Base-by-base conservation (phyloP, 2,329 filamentous ascomycete genomes). In the Ophioceras dolichostomum region DNA sequence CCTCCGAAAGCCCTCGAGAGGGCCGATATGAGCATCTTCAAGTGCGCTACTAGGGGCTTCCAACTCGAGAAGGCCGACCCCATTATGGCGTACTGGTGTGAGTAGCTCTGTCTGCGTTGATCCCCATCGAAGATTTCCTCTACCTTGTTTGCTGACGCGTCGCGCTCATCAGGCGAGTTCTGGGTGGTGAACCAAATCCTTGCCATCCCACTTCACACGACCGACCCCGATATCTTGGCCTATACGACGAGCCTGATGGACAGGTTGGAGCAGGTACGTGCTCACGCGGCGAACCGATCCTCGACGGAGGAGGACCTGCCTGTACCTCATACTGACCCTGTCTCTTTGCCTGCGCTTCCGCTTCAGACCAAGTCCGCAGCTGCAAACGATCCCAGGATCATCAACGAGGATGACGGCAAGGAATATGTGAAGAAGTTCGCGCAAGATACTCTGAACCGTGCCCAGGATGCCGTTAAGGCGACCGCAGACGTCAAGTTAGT, bases 391-490 rank as follows among this genome's bases (percentile, higher is more conserved):
- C n/a, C n/a, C n/a, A n/a, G n/a, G 13, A 79, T 96, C 38, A 68
- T 75, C 5, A 89, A 96, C 58, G 88, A 95, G 49, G 65, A 79
- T 2, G 85, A 83, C 4, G 89, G 86, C 1, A 85, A 88, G 58
- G 87, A 86, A 38, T 94, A 94, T 50, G 80, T 96, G 34, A 88
- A 96, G 58, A 83, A 94, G 55, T 98, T 98, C 57, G 89, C 82
- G 0, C 68, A 89, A 45, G 83, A 94, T 51, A 88, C 87, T 0
- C 88, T 98, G 45, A 73, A 80, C 34, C 76, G 86, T 44, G 89
- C 84, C 4, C 85, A 95, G 51, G 76, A 81, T 39, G 80, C 86
- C 0, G 75, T 96, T 51, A 74, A 78, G 41, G 81, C 83, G 34
- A 81, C 91, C n/a, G n/a, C n/a, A n/a, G n/a, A n/a, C n/a, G n/a